Evolutionary conservation across 805 yeast genomes (phyloP), one percentile per base, ranked within the genome.

Genomic region (Myxozyma udenii): DNA sequence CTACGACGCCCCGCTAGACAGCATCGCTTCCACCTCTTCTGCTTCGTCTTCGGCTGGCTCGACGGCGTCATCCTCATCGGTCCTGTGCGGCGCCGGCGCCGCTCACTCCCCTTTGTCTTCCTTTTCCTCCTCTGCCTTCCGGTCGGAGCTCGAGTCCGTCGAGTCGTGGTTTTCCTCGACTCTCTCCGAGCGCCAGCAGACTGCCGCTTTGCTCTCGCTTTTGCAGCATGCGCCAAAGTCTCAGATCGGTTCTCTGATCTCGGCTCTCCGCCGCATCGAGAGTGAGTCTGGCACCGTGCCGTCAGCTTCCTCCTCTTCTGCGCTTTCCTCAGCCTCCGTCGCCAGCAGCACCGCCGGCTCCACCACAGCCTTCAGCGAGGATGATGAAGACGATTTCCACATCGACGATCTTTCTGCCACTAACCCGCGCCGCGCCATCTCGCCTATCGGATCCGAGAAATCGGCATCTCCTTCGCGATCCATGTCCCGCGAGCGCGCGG

Each of bases 121-220:
- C 14, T 55, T 63, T 61, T 66, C 70, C 16, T 58, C 66, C 12
- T 66, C 62, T 2, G n/a, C 56, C 3, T 68, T 68, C 59, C 62
- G 62, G 42, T 64, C 66, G 25, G 72, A 70, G 54, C 63, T 70
- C 25, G 49, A 55, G 40, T 66, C 69, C 30, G 62, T 71, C 50
- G 74, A 69, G 57, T 63, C 65, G 46, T 72, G 76, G 76, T 72
- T 70, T 58, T 65, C 68, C 36, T 41, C 46, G 44, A 64, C 65
- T 30, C 64, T 72, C 28, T 60, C 64, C 42, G 64, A 65, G 30
- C 64, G 64, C 23, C 76, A 72, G 56, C 69, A 73, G 33, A 63
- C 71, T 5, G 68, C 73, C 26, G 65, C 75, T 7, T 56, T 72
- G 44, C 61, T 66, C 44, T 59, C 74, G 9, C 63, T 73, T 35